Conservation (phyloP, 257 asterid genomes). For the Solanum habrochaites region DNA sequence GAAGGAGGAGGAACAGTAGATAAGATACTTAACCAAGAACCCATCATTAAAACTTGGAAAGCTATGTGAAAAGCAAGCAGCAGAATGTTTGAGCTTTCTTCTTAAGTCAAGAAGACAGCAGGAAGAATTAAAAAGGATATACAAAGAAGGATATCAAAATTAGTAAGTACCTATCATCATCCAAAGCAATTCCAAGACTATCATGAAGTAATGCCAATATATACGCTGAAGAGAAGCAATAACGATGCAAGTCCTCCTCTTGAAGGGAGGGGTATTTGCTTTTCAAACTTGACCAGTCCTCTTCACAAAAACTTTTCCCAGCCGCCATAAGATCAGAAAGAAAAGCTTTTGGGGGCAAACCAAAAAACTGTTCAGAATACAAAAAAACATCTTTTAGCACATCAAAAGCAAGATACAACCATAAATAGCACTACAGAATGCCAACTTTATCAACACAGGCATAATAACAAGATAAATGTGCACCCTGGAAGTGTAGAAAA, state of each 20-base stretch:
- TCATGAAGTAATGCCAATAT: constrained; percentile 92
- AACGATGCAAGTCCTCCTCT: constrained; percentile 68
- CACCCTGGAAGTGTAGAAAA: constrained; percentile 89
- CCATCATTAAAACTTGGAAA: background rate
- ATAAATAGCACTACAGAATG: background rate
- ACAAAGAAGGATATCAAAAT: background rate
- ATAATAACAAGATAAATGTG: background rate
- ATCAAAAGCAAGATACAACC: background rate
- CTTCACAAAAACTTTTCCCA: constrained; percentile 78
- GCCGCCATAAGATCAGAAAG: constrained; percentile 75
- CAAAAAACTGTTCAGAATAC: constrained; percentile 54
- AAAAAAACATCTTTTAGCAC: background rate
- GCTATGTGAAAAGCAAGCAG: background rate
- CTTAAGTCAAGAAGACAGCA: background rate
- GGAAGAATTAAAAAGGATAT: background rate
- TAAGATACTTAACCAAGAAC: background rate
- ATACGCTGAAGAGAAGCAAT: constrained; percentile 96
- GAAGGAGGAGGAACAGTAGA: background rate
- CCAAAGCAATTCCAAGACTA: constrained; percentile 81
- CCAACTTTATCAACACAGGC: background rate
- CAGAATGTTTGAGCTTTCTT: background rate
- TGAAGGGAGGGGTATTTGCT: constrained; percentile 41
- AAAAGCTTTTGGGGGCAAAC: constrained; percentile 49
- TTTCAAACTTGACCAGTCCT: constrained; percentile 70
- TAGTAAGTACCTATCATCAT: constrained; percentile 56